A percentile compares a stretch with the other conserved stretches of the same genome.
These are phyloP conservation scores for Cyclotella baltica DNA, from an alignment of 108 stramenopile genomes.

Conservation along the genomic window DNA sequence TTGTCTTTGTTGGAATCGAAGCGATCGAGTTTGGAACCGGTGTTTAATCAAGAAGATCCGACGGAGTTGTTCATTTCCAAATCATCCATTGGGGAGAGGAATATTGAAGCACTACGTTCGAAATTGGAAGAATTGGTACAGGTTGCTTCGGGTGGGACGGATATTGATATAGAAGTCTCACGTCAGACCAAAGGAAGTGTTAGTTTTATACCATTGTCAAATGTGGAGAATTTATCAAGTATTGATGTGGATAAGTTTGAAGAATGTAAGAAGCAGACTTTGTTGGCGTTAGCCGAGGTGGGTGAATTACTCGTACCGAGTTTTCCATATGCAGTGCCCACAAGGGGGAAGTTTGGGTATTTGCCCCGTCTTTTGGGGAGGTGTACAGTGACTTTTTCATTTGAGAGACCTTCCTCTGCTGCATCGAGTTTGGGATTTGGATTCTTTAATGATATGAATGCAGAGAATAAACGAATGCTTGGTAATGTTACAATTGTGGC, in stretches of 20 bases:
- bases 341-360: conserved; percentile 77
- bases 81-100: conserved; percentile 68
- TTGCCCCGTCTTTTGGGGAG: conserved; percentile 80
- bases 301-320: conserved; percentile 75
- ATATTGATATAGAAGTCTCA: conserved; percentile 40
- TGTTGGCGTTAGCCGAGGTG: conserved; percentile 70
- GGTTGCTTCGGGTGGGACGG: conserved; percentile 45
- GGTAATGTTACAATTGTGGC: conserved; percentile 88
- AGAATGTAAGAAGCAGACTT: conserved; percentile 49
- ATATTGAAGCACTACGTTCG: conserved; percentile 62
- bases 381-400: conserved; percentile 76
- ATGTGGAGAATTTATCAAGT: conserved; percentile 16
- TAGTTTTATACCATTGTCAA: conserved; percentile 10
- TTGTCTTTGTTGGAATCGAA: conserved; percentile 62
- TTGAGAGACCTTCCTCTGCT: conserved; percentile 53
- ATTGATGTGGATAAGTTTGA: conserved; percentile 39
- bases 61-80: conserved; percentile 72
- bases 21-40: conserved; percentile 71
- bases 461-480: conserved; percentile 48
- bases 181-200: conserved; percentile 15
- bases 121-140: conserved; percentile 54
- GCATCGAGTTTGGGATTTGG: conserved; percentile 33
- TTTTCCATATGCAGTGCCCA: conserved; percentile 78
- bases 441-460: conserved; percentile 10
- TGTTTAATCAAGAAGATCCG: conserved; percentile 81